Evolutionary conservation across 345 rosid genomes (phyloP), one percentile per base, ranked within the genome.

Genomic region (Geranium brycei): DNA sequence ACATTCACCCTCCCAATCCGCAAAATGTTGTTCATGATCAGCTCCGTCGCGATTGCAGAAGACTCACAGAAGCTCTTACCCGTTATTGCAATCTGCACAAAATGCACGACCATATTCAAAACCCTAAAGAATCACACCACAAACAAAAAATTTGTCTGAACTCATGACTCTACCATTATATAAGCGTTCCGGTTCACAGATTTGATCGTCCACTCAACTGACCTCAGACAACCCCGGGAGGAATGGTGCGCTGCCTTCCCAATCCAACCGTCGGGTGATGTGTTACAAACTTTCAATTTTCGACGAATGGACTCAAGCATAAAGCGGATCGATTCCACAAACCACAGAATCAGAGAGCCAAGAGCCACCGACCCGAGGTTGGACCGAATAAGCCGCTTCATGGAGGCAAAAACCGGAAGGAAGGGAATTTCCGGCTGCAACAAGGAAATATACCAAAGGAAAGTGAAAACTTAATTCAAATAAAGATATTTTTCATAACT

Each of bases 171-270:
- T 86, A 93, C 97, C 99, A 93, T 93, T 78, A 93, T 90, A 70
- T 93, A 90, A 71, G 96, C 97, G 72, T 90, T 93, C 75, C 90
- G 97, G 76, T 90, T 93, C 62, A 85, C 85, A 14, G 99, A 90
- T 72, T 75, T 90, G 68, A 88, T 73, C 19, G 89, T 90, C 91
- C 91, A 90, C 67, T 90, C 96, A 11, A 88, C 75, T 62, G 80
- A 70, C 75, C 67, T 85, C 58, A 81, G 77, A 73, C 81, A 80
- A 63, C 83, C 87, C 63, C 69, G 79, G 60, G 90, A 83, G 59
- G 90, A 73, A 74, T 88, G 83, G 77, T 77, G 72, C 13, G 66
- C 72, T 38, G 67, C 69, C 78, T 78, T 93, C 65, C 80, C 81
- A 62, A 85, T 71, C 82, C 87, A 83, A 66, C 85, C 79, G 57